Evolutionary conservation across 2,329 filamentous ascomycete species (phyloP).

Genomic region (Penicillium sp.): DNA sequence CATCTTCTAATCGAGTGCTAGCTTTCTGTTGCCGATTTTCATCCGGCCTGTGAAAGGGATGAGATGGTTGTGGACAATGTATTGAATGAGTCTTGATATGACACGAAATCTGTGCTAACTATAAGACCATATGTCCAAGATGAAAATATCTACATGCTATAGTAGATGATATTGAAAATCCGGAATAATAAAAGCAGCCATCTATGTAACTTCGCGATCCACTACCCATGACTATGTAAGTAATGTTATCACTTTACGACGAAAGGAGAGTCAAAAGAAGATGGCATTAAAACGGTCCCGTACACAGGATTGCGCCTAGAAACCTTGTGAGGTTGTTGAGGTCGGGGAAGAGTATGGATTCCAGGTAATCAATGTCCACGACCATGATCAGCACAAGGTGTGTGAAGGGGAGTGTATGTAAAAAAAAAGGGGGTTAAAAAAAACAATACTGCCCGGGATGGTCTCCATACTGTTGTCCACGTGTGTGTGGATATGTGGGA

Average conservation of each 20-base stretch:
- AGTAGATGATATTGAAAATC: not conserved
- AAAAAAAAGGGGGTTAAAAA: not conserved
- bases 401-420: not conserved
- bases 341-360: not conserved
- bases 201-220: not conserved
- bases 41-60: not conserved
- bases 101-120: not conserved
- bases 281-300: not conserved
- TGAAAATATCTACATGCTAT: not conserved
- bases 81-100: not conserved
- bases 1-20: not conserved
- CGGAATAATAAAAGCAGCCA: not conserved
- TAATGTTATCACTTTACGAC: not conserved
- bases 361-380: not conserved
- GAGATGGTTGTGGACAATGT: not conserved
- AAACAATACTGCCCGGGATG: not conserved
- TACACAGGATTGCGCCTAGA: not conserved
- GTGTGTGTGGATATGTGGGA: not conserved
- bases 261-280: not conserved
- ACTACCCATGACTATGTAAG: not conserved
- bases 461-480: not conserved
- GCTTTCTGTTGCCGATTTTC: not conserved
- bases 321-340: not conserved
- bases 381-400: not conserved
- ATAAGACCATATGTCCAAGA: not conserved